Conservation (phyloP, 805 yeast genomes). For the Candida quercuum region DNA sequence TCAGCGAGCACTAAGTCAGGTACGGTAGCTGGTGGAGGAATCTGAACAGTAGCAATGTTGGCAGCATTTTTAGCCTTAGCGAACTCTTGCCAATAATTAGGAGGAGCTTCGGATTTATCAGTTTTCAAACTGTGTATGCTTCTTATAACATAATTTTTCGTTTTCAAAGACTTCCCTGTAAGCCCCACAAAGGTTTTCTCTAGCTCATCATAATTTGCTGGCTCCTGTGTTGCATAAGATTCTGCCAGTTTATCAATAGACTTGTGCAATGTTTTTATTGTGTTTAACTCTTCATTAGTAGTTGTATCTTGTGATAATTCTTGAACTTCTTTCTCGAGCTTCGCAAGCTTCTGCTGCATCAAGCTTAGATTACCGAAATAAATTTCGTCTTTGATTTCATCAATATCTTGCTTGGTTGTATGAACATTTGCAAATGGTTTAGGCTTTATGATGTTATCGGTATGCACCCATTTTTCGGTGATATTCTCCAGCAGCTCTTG, state of each 20-base stretch:
- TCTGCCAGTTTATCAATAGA: constrained; percentile 8
- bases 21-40: background rate
- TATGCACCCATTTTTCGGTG: constrained; percentile 40
- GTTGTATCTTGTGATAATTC: constrained; percentile 7
- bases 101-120: constrained; percentile 19
- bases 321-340: constrained; percentile 15
- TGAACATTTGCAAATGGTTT: constrained; percentile 17
- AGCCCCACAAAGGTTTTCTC: constrained; percentile 4
- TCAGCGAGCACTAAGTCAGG: constrained; percentile 3
- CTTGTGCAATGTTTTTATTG: constrained; percentile 4
- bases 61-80: constrained; percentile 10
- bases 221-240: constrained; percentile 3
- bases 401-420: constrained; percentile 11
- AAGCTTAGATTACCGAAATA: constrained; percentile 20
- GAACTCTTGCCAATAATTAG: constrained; percentile 21
- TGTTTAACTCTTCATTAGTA: constrained; percentile 3
- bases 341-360: constrained; percentile 19
- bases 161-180: constrained; percentile 4
- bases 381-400: constrained; percentile 15
- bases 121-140: constrained; percentile 9
- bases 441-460: constrained; percentile 41
- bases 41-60: background rate
- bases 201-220: constrained; percentile 4
- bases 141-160: constrained; percentile 7
- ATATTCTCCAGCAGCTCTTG: constrained; percentile 46